phyloP scores from a whole-genome alignment of 192 early-diverging fungal genomes.

The Gigaspora rosea region DNA sequence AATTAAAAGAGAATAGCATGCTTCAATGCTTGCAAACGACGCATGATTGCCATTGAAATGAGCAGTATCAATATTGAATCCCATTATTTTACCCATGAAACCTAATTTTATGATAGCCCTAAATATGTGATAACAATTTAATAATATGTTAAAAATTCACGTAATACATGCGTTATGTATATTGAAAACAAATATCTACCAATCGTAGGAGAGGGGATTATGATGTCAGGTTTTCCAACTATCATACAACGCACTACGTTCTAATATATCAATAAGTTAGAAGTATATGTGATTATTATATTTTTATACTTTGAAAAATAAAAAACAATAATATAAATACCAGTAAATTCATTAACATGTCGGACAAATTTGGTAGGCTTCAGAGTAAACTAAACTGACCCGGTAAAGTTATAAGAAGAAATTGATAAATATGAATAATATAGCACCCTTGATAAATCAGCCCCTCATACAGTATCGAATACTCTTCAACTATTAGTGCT shows the following conservation, averaged over 20 bases:
- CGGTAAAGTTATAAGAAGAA: no score
- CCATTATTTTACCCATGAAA: slow-evolving; percentile 76
- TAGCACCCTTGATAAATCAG: no score
- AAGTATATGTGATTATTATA: slow-evolving; percentile 41
- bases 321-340: slow-evolving; percentile 36
- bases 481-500: no score
- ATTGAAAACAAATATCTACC: slow-evolving; percentile 48
- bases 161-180: not conserved
- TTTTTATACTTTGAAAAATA: no score
- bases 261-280: no score
- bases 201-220: slow-evolving; percentile 79
- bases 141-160: not conserved
- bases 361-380: slow-evolving; percentile 66
- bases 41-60: slow-evolving; percentile 94
- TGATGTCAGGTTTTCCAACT: slow-evolving; percentile 96
- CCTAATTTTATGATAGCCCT: slow-evolving; percentile 83
- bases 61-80: slow-evolving; percentile 87
- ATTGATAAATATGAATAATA: no score
- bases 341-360: slow-evolving; percentile 54
- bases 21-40: slow-evolving; percentile 81
- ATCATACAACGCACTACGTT: slow-evolving; percentile 77
- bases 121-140: not conserved
- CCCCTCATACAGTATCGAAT: no score
- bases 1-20: slow-evolving; percentile 53
- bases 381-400: no score